Conservation (phyloP, 2,329 filamentous ascomycete species). For the Apiospora hydei region DNA sequence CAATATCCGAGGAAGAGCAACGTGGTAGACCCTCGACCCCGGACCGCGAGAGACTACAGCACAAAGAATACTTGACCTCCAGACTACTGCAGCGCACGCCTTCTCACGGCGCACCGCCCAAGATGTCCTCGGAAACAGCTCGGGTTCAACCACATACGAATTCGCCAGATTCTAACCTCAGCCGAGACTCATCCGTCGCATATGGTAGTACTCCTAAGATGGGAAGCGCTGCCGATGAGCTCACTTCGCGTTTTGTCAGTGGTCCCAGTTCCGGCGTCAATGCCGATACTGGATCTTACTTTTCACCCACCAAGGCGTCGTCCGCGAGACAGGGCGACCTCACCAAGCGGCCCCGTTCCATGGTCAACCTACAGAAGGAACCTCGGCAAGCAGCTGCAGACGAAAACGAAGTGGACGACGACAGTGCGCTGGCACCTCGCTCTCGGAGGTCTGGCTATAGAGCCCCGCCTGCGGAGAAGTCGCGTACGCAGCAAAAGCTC, state of each 20-base stretch:
- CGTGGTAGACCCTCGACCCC: conserved; percentile 36
- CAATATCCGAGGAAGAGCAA: conserved; percentile 26
- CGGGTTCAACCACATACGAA: conserved; percentile 50
- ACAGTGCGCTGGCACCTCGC: conserved; percentile 57
- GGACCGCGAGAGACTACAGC: conserved; percentile 53
- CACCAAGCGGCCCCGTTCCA: conserved; percentile 51
- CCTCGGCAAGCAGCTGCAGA: conserved; percentile 41
- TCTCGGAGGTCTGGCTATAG: conserved; percentile 48
- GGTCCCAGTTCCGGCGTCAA: conserved; percentile 57
- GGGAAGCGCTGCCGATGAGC: conserved; percentile 52
- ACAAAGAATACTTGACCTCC: conserved; percentile 72
- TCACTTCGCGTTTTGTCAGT: conserved; percentile 68
- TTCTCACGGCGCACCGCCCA: conserved; percentile 66
- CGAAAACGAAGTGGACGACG: conserved; percentile 44
- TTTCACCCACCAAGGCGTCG: conserved; percentile 45
- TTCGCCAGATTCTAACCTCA: conserved; percentile 46
- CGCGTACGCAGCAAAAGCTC: conserved; percentile 77
- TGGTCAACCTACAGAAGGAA: conserved; percentile 45
- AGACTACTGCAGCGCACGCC: conserved; percentile 70
- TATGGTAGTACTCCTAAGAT: conserved; percentile 46
- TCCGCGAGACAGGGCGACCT: conserved; percentile 43
- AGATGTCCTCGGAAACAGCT: conserved; percentile 68
- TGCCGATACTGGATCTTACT: conserved; percentile 60
- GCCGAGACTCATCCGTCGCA: conserved; percentile 49
- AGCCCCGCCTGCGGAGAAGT: conserved; percentile 60